phyloP scores from a whole-genome alignment of 306 rosid genomes.

The Lagenaria siceraria region DNA sequence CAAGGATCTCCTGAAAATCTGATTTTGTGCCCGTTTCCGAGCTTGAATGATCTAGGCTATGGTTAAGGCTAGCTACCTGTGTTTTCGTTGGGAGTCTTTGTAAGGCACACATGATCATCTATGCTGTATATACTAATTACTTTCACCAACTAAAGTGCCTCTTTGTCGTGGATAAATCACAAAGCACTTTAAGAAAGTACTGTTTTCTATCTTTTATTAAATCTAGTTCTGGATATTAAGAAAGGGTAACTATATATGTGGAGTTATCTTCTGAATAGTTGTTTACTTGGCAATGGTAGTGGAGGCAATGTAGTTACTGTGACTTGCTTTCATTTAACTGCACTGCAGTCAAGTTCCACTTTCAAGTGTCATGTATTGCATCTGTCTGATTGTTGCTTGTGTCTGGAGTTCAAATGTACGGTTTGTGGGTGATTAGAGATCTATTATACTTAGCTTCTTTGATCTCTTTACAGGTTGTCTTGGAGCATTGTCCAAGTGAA shows the following conservation, averaged over 20 bases:
- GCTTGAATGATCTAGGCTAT: not conserved
- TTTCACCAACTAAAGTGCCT: not conserved
- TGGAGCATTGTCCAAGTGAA: constrained; percentile 68
- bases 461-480: constrained; percentile 40
- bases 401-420: not conserved
- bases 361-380: not conserved
- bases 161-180: not conserved
- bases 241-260: not conserved
- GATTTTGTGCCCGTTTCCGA: not conserved
- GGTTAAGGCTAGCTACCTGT: not conserved
- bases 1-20: not conserved
- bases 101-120: not conserved
- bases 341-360: not conserved
- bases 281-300: not conserved
- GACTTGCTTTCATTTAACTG: not conserved
- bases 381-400: not conserved
- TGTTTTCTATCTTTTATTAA: not conserved
- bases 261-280: not conserved
- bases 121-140: not conserved
- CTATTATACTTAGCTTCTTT: constrained; percentile 4
- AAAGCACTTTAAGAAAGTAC: not conserved
- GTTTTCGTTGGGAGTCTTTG: not conserved
- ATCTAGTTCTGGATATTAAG: not conserved
- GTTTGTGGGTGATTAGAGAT: not conserved
- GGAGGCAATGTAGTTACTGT: not conserved